phyloP scores from a whole-genome alignment of 1,284 basidiomycete species.

The Ustilago shanxiensis region DNA sequence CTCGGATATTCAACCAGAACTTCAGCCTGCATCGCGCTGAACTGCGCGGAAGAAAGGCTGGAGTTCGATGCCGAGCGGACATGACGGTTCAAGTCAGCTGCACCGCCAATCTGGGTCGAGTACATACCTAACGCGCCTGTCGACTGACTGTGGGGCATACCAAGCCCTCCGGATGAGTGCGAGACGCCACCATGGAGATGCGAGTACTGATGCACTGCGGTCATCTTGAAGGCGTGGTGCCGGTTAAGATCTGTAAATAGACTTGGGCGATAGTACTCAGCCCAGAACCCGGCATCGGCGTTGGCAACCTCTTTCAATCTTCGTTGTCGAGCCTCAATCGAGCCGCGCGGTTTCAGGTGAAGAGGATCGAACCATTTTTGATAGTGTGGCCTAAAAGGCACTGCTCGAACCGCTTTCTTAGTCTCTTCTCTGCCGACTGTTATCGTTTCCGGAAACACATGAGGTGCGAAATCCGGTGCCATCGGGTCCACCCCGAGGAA shows the following conservation, averaged over 20 bases:
- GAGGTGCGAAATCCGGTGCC: slow-evolving; percentile 41
- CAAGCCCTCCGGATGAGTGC: slow-evolving; percentile 26
- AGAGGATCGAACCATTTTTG: slow-evolving; percentile 59
- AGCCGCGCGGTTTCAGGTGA: slow-evolving; percentile 41
- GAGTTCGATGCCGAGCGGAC: slow-evolving; percentile 34
- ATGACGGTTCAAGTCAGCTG: slow-evolving; percentile 28
- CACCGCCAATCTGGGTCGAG: slow-evolving; percentile 36
- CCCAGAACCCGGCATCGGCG: slow-evolving; percentile 64
- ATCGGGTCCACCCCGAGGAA: slow-evolving; percentile 82
- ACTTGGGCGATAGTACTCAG: slow-evolving; percentile 67
- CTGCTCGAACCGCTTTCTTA: slow-evolving; percentile 20
- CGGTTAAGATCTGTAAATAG: slow-evolving; percentile 68
- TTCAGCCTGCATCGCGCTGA: slow-evolving; percentile 30
- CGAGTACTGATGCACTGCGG: slow-evolving; percentile 63
- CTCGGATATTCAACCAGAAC: slow-evolving; percentile 43
- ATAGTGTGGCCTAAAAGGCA: slow-evolving; percentile 52
- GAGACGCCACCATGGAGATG: slow-evolving; percentile 27
- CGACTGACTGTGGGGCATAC: slow-evolving; percentile 40
- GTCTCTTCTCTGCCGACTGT: slow-evolving; percentile 3
- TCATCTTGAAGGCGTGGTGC: slow-evolving; percentile 70
- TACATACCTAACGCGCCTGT: slow-evolving; percentile 41
- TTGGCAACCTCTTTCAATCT: slow-evolving; percentile 60
- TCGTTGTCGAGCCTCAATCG: slow-evolving; percentile 40
- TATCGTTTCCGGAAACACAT: slow-evolving; percentile 35
- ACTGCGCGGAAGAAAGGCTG: slow-evolving; percentile 26